phyloP scores from a whole-genome alignment of 2,329 filamentous ascomycete genomes.

The Fusarium brevicatenulatum region DNA sequence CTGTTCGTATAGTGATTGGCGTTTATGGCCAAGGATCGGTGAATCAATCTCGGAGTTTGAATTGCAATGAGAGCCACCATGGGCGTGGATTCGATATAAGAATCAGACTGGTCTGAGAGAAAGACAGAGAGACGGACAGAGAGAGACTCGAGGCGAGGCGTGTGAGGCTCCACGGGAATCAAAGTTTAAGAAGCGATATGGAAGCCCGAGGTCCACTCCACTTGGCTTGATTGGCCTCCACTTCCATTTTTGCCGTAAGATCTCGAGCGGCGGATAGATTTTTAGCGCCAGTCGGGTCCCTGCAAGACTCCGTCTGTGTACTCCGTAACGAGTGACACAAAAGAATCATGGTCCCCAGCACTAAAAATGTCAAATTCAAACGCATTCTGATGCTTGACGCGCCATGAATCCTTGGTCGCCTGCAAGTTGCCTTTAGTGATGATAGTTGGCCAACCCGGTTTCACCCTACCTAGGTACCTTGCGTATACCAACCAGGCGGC shows the following conservation, averaged over 20 bases:
- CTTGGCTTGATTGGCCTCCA: not conserved
- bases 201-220: slow-evolving; percentile 4
- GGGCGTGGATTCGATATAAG: not conserved
- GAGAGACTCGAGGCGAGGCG: not conserved
- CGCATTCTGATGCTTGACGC: not conserved
- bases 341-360: not conserved
- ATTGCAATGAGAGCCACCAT: not conserved
- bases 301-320: not conserved
- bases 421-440: slow-evolving; percentile 9
- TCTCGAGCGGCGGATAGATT: slow-evolving; percentile 19
- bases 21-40: not conserved
- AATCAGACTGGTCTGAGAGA: not conserved
- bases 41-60: not conserved
- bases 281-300: slow-evolving; percentile 14
- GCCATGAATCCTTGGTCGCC: slow-evolving; percentile 3
- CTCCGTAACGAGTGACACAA: slow-evolving; percentile 1
- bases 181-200: slow-evolving; percentile 16
- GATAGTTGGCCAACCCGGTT: slow-evolving; percentile 11
- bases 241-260: not conserved
- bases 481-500: not conserved
- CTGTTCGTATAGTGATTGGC: not conserved
- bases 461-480: slow-evolving; percentile 14
- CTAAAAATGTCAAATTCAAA: not conserved
- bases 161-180: slow-evolving; percentile 8
- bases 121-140: not conserved